Conservation (phyloP, 768 basidiomycete species). For the Crassisporium funariophilum region DNA sequence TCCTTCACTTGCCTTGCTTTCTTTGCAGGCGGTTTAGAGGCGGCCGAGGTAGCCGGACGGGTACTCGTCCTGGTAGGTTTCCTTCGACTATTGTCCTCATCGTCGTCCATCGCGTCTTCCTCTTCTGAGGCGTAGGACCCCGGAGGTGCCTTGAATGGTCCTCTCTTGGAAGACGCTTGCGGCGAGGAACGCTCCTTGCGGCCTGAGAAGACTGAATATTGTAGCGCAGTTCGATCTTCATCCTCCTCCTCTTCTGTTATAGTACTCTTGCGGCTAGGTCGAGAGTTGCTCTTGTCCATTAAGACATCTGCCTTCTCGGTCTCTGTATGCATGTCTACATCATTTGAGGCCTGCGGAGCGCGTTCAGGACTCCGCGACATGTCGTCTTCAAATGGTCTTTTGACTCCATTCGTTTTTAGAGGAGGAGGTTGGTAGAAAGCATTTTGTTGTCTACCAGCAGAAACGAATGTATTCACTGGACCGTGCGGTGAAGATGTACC, state of each 20-base stretch:
- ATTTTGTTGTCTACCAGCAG: conserved; percentile 57
- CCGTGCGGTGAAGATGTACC: conserved; percentile 19
- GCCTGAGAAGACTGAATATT: conserved; percentile 31
- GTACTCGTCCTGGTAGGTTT: conserved; percentile 13
- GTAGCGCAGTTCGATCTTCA: conserved; percentile 21
- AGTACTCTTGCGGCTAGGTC: conserved; percentile 10
- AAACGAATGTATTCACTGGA: conserved; percentile 39
- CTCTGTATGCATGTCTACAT: conserved; percentile 24
- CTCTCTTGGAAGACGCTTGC: conserved; percentile 25
- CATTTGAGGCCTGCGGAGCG: conserved; percentile 3
- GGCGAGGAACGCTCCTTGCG: conserved; percentile 21
- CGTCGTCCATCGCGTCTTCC: conserved; percentile 31
- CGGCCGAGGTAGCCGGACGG: background rate
- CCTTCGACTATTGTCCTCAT: conserved; percentile 13
- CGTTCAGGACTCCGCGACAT: conserved; percentile 21
- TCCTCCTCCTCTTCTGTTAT: conserved; percentile 16
- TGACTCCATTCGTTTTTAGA: conserved; percentile 33
- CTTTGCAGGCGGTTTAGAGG: conserved; percentile 23
- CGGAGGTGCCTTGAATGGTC: conserved; percentile 37
- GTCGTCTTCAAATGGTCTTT: conserved; percentile 31
- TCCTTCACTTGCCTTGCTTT: conserved; percentile 22
- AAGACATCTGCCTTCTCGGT: conserved; percentile 17
- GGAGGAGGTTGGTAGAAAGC: conserved; percentile 67
- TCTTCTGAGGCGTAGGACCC: conserved; percentile 19
- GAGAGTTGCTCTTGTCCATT: conserved; percentile 20